A percentile compares a stretch with the other conserved stretches of the same genome.
phyloP scores from a whole-genome alignment of 2,329 filamentous ascomycete genomes.

The Ceratocystis smalleyi region DNA sequence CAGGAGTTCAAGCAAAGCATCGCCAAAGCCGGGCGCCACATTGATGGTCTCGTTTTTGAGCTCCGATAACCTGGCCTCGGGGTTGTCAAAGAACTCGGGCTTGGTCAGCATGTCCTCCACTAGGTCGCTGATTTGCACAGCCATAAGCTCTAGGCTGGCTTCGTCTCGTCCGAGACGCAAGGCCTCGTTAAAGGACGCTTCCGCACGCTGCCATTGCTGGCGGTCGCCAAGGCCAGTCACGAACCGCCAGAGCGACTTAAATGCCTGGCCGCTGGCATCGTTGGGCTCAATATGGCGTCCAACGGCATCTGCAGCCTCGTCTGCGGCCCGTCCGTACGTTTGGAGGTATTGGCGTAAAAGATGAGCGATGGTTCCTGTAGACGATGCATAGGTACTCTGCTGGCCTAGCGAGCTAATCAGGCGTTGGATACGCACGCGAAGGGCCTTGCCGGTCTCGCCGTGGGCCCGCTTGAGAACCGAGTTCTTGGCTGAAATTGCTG shows the following conservation, averaged over 20 bases:
- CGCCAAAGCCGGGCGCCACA: slow-evolving; percentile 31
- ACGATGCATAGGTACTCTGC: slow-evolving; percentile 69
- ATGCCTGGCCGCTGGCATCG: slow-evolving; percentile 54
- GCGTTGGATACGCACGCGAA: slow-evolving; percentile 55
- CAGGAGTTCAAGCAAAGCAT: not conserved
- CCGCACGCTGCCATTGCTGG: slow-evolving; percentile 59
- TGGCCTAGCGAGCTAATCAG: slow-evolving; percentile 63
- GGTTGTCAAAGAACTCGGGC: slow-evolving; percentile 68
- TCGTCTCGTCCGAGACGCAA: slow-evolving; percentile 61
- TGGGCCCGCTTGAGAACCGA: slow-evolving; percentile 57
- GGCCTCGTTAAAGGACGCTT: slow-evolving; percentile 52
- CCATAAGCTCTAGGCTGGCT: slow-evolving; percentile 65
- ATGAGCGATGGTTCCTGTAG: slow-evolving; percentile 61
- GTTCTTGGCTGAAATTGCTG: slow-evolving; percentile 37
- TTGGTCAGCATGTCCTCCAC: slow-evolving; percentile 72
- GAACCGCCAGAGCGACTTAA: slow-evolving; percentile 67
- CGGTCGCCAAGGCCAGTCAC: slow-evolving; percentile 63
- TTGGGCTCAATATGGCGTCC: slow-evolving; percentile 61
- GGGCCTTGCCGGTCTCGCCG: slow-evolving; percentile 57
- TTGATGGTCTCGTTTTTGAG: slow-evolving; percentile 43
- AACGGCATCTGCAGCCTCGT: slow-evolving; percentile 49
- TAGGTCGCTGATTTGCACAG: slow-evolving; percentile 56
- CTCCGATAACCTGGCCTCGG: slow-evolving; percentile 39
- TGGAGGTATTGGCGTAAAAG: slow-evolving; percentile 65
- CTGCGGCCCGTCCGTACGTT: slow-evolving; percentile 58